phyloP scores from a whole-genome alignment of 805 yeast genomes.

The Priceomyces castillae region DNA sequence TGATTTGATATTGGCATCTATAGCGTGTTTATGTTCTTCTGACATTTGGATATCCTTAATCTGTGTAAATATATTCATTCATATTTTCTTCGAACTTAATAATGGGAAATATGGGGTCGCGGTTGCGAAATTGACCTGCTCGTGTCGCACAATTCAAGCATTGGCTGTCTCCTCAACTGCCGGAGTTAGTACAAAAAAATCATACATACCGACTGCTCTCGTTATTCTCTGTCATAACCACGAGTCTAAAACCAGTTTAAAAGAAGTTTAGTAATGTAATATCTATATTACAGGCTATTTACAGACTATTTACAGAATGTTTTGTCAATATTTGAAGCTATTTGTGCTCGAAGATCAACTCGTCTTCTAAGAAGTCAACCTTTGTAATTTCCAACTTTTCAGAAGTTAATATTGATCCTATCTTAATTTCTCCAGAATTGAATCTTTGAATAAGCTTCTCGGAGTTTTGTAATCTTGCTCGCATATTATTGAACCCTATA shows the following conservation, averaged over 20 bases:
- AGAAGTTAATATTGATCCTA: conserved; percentile 22
- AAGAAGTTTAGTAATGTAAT: no score
- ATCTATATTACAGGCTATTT: no score
- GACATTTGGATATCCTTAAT: background rate
- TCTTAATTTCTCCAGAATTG: conserved; percentile 16
- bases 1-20: conserved; percentile 19
- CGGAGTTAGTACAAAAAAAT: no score
- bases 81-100: no score
- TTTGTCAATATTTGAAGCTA: background rate
- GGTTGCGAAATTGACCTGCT: no score
- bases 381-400: conserved; percentile 18
- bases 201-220: no score
- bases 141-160: no score
- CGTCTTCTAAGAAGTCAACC: conserved; percentile 37
- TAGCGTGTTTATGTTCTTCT: conserved; percentile 18
- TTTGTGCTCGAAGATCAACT: conserved; percentile 19
- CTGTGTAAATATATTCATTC: no score
- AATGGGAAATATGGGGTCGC: no score
- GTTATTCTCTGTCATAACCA: no score
- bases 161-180: no score
- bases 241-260: no score
- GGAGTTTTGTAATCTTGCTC: conserved; percentile 21
- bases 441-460: conserved; percentile 17
- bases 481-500: conserved; percentile 23
- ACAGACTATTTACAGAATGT: conserved; percentile 2